Evolutionary conservation across 768 basidiomycete species (phyloP), one percentile per base, ranked within the genome.

Genomic region (Dendrothele bispora): DNA sequence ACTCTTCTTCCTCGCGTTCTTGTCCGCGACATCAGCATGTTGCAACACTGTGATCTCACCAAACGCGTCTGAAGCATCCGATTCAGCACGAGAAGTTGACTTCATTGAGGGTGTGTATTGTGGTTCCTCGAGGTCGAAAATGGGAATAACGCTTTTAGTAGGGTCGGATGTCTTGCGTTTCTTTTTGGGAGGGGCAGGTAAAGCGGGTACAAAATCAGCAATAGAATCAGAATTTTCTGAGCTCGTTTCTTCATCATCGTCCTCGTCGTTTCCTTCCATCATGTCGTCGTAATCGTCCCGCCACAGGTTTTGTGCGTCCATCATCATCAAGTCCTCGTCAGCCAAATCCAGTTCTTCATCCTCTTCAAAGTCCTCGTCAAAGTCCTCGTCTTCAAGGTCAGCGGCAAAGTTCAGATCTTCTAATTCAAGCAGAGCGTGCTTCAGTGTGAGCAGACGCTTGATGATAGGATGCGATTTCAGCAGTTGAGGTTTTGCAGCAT

Each of bases 111-210:
- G 54, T 11, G 75, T 66, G 60, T 88, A 91, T 35, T 80, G 78
- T 8, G 92, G 92, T 64, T 95, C 91, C 29, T 83, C 74, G 41
- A 95, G 81, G 66, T 91, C 88, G 59, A 88, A 91, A 12, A 80
- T 63, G 34, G 77, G 75, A 59, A 52, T 47, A 56, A 25, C 8
- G 58, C 28, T 41, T 27, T 47, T 40, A 14, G 60, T 46, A 22
- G 59, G 52, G 24, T 55, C 48, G 37, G 60, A 30, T 5, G 71
- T 72, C 57, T 83, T 84, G 50, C 78, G 75, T 62, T 80, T 83
- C 69, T 83, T 88, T 65, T 80, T 86, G n/a, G 75, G 80, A 5
- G 58, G 57, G 26, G 48, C 18, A 11, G 21, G n/a, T 10, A 38
- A 17, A 29, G 37, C 5, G 15, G 44, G 36, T 43, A 30, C 10